These are phyloP conservation scores for Fusarium nisikadoi DNA, from an alignment of 2,329 filamentous ascomycete genomes.

Conservation along the genomic window DNA sequence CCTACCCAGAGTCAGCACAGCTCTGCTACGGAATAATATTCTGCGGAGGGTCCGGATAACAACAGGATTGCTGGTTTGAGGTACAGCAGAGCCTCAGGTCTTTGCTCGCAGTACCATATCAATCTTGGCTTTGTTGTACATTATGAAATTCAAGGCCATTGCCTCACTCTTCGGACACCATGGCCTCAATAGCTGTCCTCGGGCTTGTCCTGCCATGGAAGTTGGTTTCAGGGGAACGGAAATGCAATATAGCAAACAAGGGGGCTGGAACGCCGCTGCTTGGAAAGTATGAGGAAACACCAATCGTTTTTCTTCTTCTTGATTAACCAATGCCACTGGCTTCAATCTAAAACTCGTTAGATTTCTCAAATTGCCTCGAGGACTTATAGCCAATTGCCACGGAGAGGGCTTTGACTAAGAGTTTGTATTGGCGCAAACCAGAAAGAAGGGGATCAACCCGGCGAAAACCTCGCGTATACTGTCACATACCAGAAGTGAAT, in stretches of 20 bases:
- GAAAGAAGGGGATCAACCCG: not conserved
- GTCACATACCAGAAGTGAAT: not conserved
- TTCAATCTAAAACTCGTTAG: not conserved
- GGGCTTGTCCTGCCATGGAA: not conserved
- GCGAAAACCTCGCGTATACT: not conserved
- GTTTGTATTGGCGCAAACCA: not conserved
- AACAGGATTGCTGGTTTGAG: not conserved
- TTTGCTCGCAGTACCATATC: not conserved
- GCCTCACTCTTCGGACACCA: not conserved
- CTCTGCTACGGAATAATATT: not conserved
- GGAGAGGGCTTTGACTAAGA: not conserved
- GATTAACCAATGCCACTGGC: not conserved
- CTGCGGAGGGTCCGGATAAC: not conserved
- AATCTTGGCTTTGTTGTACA: not conserved
- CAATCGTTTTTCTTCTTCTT: conserved; percentile 12
- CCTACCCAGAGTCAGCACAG: not conserved
- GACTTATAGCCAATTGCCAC: not conserved
- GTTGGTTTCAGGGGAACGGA: not conserved
- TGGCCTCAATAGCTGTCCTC: not conserved
- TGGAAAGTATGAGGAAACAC: conserved; percentile 5
- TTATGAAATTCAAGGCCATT: not conserved
- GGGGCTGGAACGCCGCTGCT: not conserved
- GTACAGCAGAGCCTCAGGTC: not conserved
- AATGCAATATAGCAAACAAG: not conserved
- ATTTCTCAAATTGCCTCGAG: not conserved